Evolutionary conservation across 306 rosid species (phyloP).

Genomic region (Sphenostylis stenocarpa): DNA sequence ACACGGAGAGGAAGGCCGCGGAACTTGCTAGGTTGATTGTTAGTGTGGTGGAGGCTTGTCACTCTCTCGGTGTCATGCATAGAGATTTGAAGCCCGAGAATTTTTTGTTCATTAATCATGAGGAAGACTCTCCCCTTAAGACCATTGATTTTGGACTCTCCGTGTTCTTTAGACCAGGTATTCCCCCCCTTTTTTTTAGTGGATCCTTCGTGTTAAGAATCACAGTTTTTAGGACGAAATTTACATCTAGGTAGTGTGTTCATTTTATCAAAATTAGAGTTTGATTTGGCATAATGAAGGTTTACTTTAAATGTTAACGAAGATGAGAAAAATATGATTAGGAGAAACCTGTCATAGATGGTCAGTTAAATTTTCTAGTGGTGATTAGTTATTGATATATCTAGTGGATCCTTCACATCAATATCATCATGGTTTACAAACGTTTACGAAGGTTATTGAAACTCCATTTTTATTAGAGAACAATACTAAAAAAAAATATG

Average conservation of each 20-base stretch:
- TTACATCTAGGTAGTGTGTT: neutral
- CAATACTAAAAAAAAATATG: neutral
- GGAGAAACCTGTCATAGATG: no score
- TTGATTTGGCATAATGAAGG: neutral
- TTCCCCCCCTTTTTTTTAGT: neutral
- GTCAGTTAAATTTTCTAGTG: no score
- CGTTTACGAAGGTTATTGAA: neutral
- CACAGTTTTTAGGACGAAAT: neutral
- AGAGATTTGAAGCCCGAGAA: constrained; percentile 94
- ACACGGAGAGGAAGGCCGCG: constrained; percentile 82
- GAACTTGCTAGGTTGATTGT: constrained; percentile 76
- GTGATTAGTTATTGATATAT: no score
- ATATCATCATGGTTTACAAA: neutral
- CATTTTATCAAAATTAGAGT: neutral
- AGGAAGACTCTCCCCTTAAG: constrained; percentile 81
- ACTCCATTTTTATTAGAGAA: neutral
- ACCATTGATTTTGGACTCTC: constrained; percentile 97
- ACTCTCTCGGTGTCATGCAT: constrained; percentile 95
- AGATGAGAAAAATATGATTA: neutral
- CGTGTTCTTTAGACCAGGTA: constrained; percentile 88
- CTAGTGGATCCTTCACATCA: no score
- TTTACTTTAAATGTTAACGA: no score
- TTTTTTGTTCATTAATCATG: constrained; percentile 65
- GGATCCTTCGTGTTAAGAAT: neutral
- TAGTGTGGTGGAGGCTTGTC: constrained; percentile 78